Base-by-base conservation (phyloP, 805 yeast genomes). In the Starmera quercuum region DNA sequence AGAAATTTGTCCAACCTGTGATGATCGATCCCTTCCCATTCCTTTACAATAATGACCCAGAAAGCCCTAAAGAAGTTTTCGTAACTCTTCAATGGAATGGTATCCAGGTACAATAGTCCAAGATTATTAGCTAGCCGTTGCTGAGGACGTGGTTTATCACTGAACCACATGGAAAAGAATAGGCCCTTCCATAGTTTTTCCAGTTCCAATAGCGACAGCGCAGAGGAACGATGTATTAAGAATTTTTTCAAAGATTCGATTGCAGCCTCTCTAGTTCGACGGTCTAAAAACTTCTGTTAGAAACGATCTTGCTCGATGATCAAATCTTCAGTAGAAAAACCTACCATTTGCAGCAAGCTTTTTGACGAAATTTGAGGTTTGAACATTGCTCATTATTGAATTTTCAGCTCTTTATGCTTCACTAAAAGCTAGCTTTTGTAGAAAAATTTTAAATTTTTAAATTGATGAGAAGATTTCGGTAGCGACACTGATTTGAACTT, bases 141-240 rank as follows among this genome's bases (percentile, higher is more conserved):
- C 59, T 92, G 98, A 17, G 95, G 92, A 47, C 82, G 69, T 19
- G 96, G 95, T 52, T 88, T 75, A 57, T 92, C 98, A 53, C 94
- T 74, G 62, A 82, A 86, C 97, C 98, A 92, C 95, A 92, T 85
- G 9, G 95, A 75, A 53, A 69, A 92, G 59, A 81, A 92, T 26
- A 92, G 67, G n/a, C 97, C 98, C 59, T 84, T 87, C 97, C 98
- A 92, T 39, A 92, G 63, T 54, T 90, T 88, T 45, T 83, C 83
- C 42, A 76, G 65, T 21, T 56, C 60, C 6, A 66, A 49, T 26
- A 77, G 56, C 25, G 70, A 62, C 20, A 51, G 36, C n/a, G 42
- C 36, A 22, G 54, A 46, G 38, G 49, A 46, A 20, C 66, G 54
- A 19, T 68, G 60, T 2, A 69, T 53, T 30, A 86, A 59, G 50